Percentiles rank a stretch among this genome's conserved stretches.
These are phyloP conservation scores for Pseudogymnoascus sp. DNA, from an alignment of 2,329 filamentous ascomycete genomes.

Conservation along the genomic window DNA sequence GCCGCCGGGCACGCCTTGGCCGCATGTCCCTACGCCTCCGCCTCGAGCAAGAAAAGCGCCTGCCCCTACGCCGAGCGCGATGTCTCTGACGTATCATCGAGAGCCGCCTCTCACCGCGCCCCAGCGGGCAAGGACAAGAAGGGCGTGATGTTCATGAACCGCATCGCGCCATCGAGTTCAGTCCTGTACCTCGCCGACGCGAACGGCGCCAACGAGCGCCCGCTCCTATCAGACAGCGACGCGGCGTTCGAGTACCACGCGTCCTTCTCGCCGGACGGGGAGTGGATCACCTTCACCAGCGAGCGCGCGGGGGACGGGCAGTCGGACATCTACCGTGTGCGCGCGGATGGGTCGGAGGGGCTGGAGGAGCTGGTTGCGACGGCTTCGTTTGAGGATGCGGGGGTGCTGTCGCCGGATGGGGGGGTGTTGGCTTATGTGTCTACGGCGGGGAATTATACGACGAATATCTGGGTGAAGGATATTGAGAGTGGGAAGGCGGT, in stretches of 20 bases:
- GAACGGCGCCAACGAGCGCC: constrained; percentile 32
- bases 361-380: constrained; percentile 29
- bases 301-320: constrained; percentile 34
- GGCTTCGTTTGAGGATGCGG: constrained; percentile 31
- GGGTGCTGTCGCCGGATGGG: constrained; percentile 32
- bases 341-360: constrained; percentile 29
- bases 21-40: neutral
- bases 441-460: constrained; percentile 28
- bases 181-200: constrained; percentile 28
- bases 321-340: constrained; percentile 33
- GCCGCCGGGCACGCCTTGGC: neutral
- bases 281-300: constrained; percentile 34
- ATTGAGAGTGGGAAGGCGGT: constrained; percentile 25
- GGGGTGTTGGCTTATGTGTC: constrained; percentile 33
- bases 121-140: constrained; percentile 1
- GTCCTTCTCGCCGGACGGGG: constrained; percentile 31
- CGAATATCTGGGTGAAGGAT: constrained; percentile 35
- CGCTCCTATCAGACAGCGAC: constrained; percentile 25
- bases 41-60: neutral
- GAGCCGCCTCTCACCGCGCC: neutral
- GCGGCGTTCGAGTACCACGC: constrained; percentile 33
- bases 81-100: neutral
- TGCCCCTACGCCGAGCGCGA: neutral
- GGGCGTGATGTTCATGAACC: constrained; percentile 28
- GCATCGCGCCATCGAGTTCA: constrained; percentile 28